Conservation (phyloP, 2,329 filamentous ascomycete species). For the Paecilomyces variotii region DNA sequence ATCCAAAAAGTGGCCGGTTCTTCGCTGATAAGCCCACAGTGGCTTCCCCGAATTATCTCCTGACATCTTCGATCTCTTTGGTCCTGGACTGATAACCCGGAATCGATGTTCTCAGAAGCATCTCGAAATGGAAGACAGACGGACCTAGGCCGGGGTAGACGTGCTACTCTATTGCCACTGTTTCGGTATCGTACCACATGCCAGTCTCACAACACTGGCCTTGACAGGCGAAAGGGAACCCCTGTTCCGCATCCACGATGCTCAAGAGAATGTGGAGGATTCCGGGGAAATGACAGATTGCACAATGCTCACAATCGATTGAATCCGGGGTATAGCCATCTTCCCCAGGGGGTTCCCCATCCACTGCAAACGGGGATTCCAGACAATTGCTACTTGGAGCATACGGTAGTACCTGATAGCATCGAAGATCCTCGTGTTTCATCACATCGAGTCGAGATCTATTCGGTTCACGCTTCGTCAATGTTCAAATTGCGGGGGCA, state of each 20-base stretch:
- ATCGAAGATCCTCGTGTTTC: background rate
- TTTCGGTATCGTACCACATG: background rate
- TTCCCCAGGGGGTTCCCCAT: background rate
- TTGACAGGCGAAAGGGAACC: background rate
- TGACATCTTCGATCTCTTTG: background rate
- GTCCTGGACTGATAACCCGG: background rate
- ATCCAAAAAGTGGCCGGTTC: background rate
- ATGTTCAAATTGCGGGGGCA: background rate
- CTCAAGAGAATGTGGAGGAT: background rate
- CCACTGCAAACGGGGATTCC: background rate
- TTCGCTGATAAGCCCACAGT: background rate
- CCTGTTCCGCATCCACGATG: background rate
- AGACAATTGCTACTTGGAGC: background rate
- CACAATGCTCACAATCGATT: background rate
- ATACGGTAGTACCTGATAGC: background rate
- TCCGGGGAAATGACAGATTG: background rate
- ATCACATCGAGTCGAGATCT: background rate
- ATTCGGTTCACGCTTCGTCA: background rate
- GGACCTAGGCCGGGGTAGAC: background rate
- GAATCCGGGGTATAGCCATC: background rate
- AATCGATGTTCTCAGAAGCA: background rate
- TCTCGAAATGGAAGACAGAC: too few relatives aligned
- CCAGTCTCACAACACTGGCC: background rate
- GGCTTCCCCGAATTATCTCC: background rate
- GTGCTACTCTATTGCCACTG: background rate